Base-by-base conservation (phyloP, 2,329 filamentous ascomycete genomes). In the Nemania abortiva region DNA sequence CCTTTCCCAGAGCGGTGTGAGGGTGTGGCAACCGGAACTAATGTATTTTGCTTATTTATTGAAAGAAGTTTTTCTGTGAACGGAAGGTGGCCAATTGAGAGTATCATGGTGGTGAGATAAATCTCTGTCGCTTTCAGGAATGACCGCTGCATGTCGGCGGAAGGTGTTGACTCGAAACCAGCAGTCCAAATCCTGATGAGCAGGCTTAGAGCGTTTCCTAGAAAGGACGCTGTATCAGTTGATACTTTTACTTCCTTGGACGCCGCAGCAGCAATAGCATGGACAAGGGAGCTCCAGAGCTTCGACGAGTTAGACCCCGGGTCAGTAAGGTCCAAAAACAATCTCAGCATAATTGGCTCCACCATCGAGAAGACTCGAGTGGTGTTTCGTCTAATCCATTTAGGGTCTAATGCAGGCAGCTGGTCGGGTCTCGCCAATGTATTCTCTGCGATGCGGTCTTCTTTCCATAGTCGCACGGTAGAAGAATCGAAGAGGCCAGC, bases 221-320 rank as follows among this genome's bases (percentile, higher is more conserved):
- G 86, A 67, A 95, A 95, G 69, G 90, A 88, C 76, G 93, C 92
- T 1, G 94, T 93, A 70, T 98, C 95, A 13, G 88, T 87, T 0
- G 94, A 94, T 6, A 95, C 90, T 75, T 95, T 97, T 74, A 99
- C 91, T 80, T 99, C 96, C 80, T 97, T 97, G 50, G 86, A 87
- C 27, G 91, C 91, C 47, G 92, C 92, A 57, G 87, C 86, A 2
- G 89, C 87, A 29, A 94, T 83, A 1, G 90, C 88, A 3, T 84
- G 82, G 52, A 93, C 84, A 13, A 94, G 82, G 1, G 86, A 83
- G 31, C 82, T 79, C 91, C 91, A 93, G 45, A 93, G 83, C 7
- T 81, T 83, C 57, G 81, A 83, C 0, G 83, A 77, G 10, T 80
- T 74, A 71, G 88, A 92, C 20, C 86, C 86, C 1, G 87, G 84